phyloP scores from a whole-genome alignment of 2,329 filamentous ascomycete genomes.

The Cadophora gregata region DNA sequence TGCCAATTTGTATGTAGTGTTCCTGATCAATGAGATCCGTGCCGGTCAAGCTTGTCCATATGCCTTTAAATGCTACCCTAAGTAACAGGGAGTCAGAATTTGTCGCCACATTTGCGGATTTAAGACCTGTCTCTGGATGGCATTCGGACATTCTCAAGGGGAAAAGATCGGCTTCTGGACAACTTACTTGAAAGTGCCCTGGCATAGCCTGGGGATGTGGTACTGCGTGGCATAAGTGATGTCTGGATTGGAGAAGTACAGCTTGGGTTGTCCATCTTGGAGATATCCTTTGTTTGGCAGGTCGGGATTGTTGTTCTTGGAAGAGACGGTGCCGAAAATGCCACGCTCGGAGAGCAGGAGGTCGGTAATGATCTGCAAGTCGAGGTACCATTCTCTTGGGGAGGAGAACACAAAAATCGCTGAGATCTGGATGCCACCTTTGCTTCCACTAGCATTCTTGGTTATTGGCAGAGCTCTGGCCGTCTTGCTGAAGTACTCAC shows the following conservation, averaged over 20 bases:
- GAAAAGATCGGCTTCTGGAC: no score
- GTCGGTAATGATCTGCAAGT: slow-evolving; percentile 70
- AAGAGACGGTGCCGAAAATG: slow-evolving; percentile 64
- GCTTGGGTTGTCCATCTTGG: slow-evolving; percentile 18
- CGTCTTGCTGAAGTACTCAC: slow-evolving; percentile 8
- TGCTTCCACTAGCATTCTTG: slow-evolving; percentile 39
- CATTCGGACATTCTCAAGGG: no score
- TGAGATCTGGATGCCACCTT: slow-evolving; percentile 48
- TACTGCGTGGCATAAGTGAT: slow-evolving; percentile 18
- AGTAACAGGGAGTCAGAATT: no score
- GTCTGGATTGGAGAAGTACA: slow-evolving; percentile 25
- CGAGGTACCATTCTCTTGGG: slow-evolving; percentile 57
- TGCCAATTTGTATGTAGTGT: slow-evolving; percentile 16
- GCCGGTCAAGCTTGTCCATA: slow-evolving; percentile 12
- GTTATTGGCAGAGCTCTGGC: slow-evolving; percentile 2
- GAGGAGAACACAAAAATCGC: slow-evolving; percentile 47
- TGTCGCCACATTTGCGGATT: no score
- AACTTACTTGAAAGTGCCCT: slow-evolving; percentile 69
- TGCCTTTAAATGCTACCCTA: slow-evolving; percentile 13
- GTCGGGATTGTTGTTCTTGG: slow-evolving; percentile 16
- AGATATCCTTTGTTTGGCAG: slow-evolving; percentile 44
- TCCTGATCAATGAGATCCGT: background rate
- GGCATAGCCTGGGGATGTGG: slow-evolving; percentile 45
- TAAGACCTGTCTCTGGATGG: no score
- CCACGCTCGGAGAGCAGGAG: slow-evolving; percentile 70